Evolutionary conservation across 805 yeast species (phyloP), one percentile per base, ranked within the genome.

Genomic region (Komagataella populi): DNA sequence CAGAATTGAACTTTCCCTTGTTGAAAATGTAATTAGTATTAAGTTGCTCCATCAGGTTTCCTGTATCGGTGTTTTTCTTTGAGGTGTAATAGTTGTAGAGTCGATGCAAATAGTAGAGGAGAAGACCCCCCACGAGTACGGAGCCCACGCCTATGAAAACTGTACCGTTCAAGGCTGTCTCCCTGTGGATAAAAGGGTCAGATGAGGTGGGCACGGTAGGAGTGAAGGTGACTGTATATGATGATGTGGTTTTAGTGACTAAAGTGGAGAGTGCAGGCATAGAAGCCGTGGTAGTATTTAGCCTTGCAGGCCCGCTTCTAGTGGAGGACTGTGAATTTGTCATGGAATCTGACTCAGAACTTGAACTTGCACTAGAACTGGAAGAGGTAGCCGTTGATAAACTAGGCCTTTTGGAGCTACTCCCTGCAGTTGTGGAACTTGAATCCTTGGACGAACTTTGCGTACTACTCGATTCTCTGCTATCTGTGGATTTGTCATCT

Each of bases 121-220:
- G 53, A 3, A 62, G 45, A n/a, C 56, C 23, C 2, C 57, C 49
- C 16, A 57, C 16, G 54, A 73, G 49, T 6, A 70, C 57, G 0
- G 66, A 62, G 4, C 76, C 78, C 6, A 71, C 62, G 3, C 70
- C 61, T 39, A 75, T 70, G 59, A 75, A 74, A 18, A 74, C 70
- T 12, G 75, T 58, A 20, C 72, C 70, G 16, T 61, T 58, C 1
- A 70, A 66, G 46, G 66, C 56, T 6, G 53, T 46, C 5, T 64
- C 50, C 18, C 50, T 49, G 6, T 52, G 50, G 7, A 72, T 59
- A 52, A 56, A 70, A 7, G 76, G 76, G 49, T 70, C 52, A 6
- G 39, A 12, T 2, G 22, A 50, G 4, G 55, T 50, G 7, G 66
- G 63, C 10, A 62, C 55, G 2, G 52, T 47, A 6, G 60, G 60